A percentile compares a stretch with the other conserved stretches of the same genome.
Conservation (phyloP, 768 basidiomycete species). For the Podaxis mareebaensis region DNA sequence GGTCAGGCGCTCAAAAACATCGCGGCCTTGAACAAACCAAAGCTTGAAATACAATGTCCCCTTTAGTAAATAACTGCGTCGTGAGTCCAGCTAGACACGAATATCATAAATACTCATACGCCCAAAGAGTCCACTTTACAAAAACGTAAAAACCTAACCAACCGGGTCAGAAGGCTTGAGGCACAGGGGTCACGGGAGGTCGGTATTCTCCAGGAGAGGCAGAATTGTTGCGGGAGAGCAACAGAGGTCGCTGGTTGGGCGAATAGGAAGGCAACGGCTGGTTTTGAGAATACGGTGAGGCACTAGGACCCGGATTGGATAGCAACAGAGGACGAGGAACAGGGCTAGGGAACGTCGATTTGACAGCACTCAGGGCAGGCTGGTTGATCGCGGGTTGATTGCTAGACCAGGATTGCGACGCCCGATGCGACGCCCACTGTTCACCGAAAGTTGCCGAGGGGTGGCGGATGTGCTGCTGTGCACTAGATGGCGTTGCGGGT, state of each 20-base stretch:
- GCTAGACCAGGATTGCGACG: conserved; percentile 6
- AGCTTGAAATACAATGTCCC: not conserved
- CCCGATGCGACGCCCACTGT: conserved; percentile 2
- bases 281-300: conserved; percentile 4
- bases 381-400: conserved; percentile 1
- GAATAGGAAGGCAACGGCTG: conserved; percentile 3
- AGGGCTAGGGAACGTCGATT: conserved; percentile 12
- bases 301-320: not conserved
- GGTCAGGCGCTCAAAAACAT: too few relatives aligned
- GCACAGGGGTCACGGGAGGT: conserved; percentile 1
- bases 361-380: conserved; percentile 19
- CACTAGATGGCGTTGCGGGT: not conserved
- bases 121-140: not conserved
- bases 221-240: conserved; percentile 7
- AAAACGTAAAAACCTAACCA: not conserved
- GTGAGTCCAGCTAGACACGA: not conserved
- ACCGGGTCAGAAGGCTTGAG: conserved; percentile 1
- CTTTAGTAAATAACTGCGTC: not conserved
- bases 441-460: not conserved
- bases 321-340: conserved; percentile 13
- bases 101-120: not conserved
- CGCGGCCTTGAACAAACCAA: too few relatives aligned
- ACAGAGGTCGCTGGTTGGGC: not conserved
- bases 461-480: not conserved
- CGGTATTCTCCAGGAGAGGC: not conserved